Evolutionary conservation across 73 alveolate species (phyloP), one percentile per base, ranked within the genome.

Genomic region (Tetrahymena malaccensis): DNA sequence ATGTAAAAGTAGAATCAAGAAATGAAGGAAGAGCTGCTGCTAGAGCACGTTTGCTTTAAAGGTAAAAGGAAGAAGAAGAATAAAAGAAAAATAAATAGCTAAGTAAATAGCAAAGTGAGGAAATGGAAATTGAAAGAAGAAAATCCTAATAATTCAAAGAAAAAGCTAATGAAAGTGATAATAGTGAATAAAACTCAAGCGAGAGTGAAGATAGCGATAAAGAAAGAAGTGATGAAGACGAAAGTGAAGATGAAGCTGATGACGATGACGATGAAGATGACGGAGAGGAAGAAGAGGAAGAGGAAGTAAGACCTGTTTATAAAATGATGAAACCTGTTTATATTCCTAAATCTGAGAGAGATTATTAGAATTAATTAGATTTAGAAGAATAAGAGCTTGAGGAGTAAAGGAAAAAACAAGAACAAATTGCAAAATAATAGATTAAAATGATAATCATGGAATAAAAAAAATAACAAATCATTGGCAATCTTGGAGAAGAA

Each of bases 271-370:
- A 96, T 83, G 97, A 96, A 8, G 95, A 97, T 40, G 96, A 58
- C 38, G 97, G 97, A 94, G 98, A 94, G 4, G 85, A 56, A 9
- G 95, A 97, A 89, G 97, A 96, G 37, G 96, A 94, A 57, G 95
- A 94, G 43, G 95, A 94, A 31, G 94, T 70, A 1, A 70, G 89
- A 70, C 89, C 93, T 37, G 94, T 43, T 9, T 93, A 96, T 85
- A 94, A 95, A 95, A 27, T 97, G 27, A 95, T 97, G 27, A 97
- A 96, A 85, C 99, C 99, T 5, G 98, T 97, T 31, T 98, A 93
- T 93, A 97, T 98, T 43, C 85, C 96, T 33, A 96, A 96, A 83
- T 85, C 94, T 2, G 98, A 98, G 37, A 96, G 99, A 93, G 98
- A 98, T 34, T 37, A 94, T 56, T 27, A 94, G 44, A 94, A 85